Evolutionary conservation across 2,329 filamentous ascomycete genomes (phyloP), one percentile per base, ranked within the genome.

Genomic region (Pseudocercospora fuligena): DNA sequence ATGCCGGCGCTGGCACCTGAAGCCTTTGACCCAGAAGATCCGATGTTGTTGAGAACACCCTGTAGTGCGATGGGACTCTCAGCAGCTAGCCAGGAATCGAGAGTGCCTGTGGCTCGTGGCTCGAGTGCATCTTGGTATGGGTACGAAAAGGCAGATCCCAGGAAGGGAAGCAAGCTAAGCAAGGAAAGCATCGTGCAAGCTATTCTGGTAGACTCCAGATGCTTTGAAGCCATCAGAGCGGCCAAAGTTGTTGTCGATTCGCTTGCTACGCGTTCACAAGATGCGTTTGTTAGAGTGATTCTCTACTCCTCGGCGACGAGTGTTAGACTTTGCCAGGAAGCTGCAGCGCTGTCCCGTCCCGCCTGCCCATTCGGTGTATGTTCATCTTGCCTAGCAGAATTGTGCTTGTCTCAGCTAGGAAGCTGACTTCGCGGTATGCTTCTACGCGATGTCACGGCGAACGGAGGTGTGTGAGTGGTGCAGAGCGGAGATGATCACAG

Each of bases 11-110:
- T 76, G 3, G 84, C 85, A 51, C 84, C 85, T 14, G 76, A 69
- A 9, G 81, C 84, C 63, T 81, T 80, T 5, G 79, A 79, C 19
- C 86, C 86, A 74, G 80, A 74, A 0, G 85, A 75, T 6, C 86
- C 86, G 64, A 88, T 86, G 72, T 88, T 89, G 72, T 84, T 81
- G 49, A 88, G 75, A 14, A 85, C 79, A 27, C 84, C 83, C 69
- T 86, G 79, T 25, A 86, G 78, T 7, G 86, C 82, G 66, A 86
- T 77, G 0, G 77, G 72, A 21, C 79, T 81, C 70, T 88, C 82
- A 1, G 76, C 73, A 7, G 79, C 72, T 60, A 88, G 77, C 72
- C 75, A 80, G 3, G 72, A 73, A 40, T 73, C 65, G 11, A 76
- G 56, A 16, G 72, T 69, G 29, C 69, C 72, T 1, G 67, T 67